Evolutionary conservation across 345 rosid species (phyloP).

Genomic region (Dipteronia dyeriana): DNA sequence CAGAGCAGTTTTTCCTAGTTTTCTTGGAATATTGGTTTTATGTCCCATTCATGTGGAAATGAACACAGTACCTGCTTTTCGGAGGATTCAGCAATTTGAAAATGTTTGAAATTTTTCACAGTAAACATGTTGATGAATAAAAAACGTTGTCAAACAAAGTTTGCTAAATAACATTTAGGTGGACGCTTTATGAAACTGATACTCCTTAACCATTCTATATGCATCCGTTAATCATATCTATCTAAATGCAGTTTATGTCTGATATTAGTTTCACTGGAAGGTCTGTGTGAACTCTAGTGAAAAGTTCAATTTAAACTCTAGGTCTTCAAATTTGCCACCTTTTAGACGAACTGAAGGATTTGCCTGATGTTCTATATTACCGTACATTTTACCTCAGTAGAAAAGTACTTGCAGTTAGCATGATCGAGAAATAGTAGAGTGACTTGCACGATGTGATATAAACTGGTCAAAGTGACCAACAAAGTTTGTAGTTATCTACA

Average conservation of each 20-base stretch:
- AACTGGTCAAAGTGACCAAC: no score
- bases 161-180: not conserved
- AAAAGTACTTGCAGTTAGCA: no score
- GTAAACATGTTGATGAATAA: not conserved
- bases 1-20: no score
- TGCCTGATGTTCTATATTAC: not conserved
- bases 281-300: no score
- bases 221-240: not conserved
- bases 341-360: not conserved
- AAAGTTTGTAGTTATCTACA: conserved; percentile 1
- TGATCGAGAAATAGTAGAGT: no score
- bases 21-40: not conserved
- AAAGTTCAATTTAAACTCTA: not conserved
- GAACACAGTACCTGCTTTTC: not conserved
- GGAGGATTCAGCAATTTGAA: not conserved
- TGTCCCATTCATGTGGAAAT: not conserved
- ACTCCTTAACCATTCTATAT: not conserved
- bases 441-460: no score
- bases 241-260: not conserved
- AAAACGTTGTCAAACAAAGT: no score
- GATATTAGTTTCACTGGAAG: no score
- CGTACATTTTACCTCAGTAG: no score
- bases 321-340: no score
- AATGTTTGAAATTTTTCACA: not conserved
- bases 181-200: not conserved